These are phyloP conservation scores for Hyphodiscus hymeniophilus DNA, from an alignment of 495 filamentous ascomycete genomes.

Conservation along the genomic window DNA sequence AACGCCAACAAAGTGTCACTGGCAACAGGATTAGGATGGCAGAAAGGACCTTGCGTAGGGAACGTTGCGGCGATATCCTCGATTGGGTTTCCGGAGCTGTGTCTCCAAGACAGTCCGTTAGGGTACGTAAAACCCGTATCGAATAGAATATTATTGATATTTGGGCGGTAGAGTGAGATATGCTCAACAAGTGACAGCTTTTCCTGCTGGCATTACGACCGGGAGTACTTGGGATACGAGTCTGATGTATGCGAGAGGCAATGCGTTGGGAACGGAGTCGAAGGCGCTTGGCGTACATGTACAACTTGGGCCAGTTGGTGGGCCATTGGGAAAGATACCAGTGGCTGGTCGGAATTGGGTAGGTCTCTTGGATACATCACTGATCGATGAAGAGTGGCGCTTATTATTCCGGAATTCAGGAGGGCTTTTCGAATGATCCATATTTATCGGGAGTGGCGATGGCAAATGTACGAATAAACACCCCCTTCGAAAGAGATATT, in stretches of 20 bases:
- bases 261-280: slow-evolving; percentile 50
- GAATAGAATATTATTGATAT: background rate
- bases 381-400: background rate
- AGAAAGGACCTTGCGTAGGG: slow-evolving; percentile 57
- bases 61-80: slow-evolving; percentile 47
- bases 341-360: slow-evolving; percentile 4
- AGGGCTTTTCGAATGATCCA: slow-evolving; percentile 67
- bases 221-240: slow-evolving; percentile 56
- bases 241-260: slow-evolving; percentile 63
- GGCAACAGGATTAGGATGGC: slow-evolving; percentile 56
- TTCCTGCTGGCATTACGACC: slow-evolving; percentile 75
- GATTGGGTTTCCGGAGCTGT: slow-evolving; percentile 48
- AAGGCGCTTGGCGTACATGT: slow-evolving; percentile 59
- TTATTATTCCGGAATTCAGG: slow-evolving; percentile 92
- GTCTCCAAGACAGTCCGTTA: slow-evolving; percentile 50
- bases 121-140: slow-evolving; percentile 27
- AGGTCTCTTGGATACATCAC: background rate
- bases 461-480: slow-evolving; percentile 28
- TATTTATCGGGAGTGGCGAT: slow-evolving; percentile 67
- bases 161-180: slow-evolving; percentile 11
- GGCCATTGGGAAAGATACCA: slow-evolving; percentile 67
- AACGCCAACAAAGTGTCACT: slow-evolving; percentile 53
- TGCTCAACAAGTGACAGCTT: slow-evolving; percentile 71
- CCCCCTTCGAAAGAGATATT: background rate
- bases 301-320: slow-evolving; percentile 80